Base-by-base conservation (phyloP, 1,284 basidiomycete species). In the Earliella scabrosa region DNA sequence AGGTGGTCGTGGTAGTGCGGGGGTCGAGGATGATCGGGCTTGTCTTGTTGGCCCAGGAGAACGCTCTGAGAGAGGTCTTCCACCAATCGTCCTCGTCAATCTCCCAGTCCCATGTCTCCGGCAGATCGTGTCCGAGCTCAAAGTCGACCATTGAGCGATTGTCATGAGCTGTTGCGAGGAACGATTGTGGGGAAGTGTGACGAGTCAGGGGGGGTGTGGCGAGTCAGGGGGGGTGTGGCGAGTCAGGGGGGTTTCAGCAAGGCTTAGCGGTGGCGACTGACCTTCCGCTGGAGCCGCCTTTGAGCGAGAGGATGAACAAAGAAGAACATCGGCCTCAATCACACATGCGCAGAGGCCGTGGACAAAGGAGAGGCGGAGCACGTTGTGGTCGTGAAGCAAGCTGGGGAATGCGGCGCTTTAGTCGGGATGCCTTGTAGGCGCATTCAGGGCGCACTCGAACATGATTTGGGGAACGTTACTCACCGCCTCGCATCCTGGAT, bases 31-130 rank as follows among this genome's bases (percentile, higher is more conserved):
- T 66, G 59, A 27, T 38, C 48, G 29, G 59, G 59, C 57, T 59
- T 47, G 60, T 52, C 43, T 60, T 62, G 53, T 66, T 68, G 1
- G 66, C 52, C 70, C 70, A 70, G 9, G 65, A 62, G 45, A 68
- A 61, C 27, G 62, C 55, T 24, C 54, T 55, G 35, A 64, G 66
- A 38, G 66, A 65, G 38, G 60, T 59, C 58, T 58, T 63, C 67
- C 66, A 68, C 67, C 61, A 67, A 39, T 67, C 65, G 23, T 46
- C 50, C 40, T 53, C 45, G 16, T 67, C 54, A 20, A 64, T 44
- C 38, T 60, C 58, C 65, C 68, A 66, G 39, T 64, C 65, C 24
- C 60, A 58, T 46, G 49, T 55, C 48, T 60, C 61, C 49, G 39
- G 50, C 16, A 32, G 36, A n/a, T 61, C 64, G 27, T 46, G 31